Percentiles rank a stretch among this genome's conserved stretches.
Evolutionary conservation across 371 early-diverging fungal genomes (phyloP).

Genomic region (Aphelidium insulamus): DNA sequence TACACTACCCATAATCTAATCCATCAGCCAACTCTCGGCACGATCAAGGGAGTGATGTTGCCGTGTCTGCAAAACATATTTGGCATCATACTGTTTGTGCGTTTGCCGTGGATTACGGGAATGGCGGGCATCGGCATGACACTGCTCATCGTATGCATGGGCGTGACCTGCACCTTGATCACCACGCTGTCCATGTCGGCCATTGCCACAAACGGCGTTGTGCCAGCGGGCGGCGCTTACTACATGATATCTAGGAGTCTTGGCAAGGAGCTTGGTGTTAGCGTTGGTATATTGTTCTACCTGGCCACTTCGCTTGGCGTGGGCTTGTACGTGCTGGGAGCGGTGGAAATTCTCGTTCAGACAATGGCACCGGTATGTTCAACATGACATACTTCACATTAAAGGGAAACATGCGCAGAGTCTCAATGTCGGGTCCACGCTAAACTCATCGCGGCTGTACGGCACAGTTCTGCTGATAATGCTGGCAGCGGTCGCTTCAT

Average conservation of each 20-base stretch:
- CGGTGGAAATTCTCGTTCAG: background rate
- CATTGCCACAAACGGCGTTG: conserved; percentile 9
- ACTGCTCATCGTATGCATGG: conserved; percentile 6
- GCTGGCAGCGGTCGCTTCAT: conserved; percentile 1
- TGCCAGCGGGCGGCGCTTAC: conserved; percentile 2
- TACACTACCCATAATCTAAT: too few relatives aligned
- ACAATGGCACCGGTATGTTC: background rate
- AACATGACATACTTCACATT: background rate
- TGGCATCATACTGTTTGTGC: conserved; percentile 8
- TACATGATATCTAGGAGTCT: conserved; percentile 3
- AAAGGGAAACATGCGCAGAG: background rate
- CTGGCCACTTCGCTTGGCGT: background rate
- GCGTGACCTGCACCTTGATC: conserved; percentile 1
- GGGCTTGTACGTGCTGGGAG: background rate
- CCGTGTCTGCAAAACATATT: conserved; percentile 3
- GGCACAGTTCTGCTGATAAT: conserved; percentile 2
- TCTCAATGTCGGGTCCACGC: background rate
- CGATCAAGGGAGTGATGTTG: conserved; percentile 2
- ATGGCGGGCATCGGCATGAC: conserved; percentile 9
- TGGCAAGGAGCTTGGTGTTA: conserved; percentile 3
- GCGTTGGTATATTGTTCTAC: conserved; percentile 3
- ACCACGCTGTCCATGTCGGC: conserved; percentile 13
- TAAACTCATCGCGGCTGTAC: background rate
- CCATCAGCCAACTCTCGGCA: too few relatives aligned
- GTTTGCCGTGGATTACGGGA: conserved; percentile 12